A percentile compares a stretch with the other conserved stretches of the same genome.
Conservation (phyloP, 371 early-diverging fungal genomes). For the Gilbertella persicaria region DNA sequence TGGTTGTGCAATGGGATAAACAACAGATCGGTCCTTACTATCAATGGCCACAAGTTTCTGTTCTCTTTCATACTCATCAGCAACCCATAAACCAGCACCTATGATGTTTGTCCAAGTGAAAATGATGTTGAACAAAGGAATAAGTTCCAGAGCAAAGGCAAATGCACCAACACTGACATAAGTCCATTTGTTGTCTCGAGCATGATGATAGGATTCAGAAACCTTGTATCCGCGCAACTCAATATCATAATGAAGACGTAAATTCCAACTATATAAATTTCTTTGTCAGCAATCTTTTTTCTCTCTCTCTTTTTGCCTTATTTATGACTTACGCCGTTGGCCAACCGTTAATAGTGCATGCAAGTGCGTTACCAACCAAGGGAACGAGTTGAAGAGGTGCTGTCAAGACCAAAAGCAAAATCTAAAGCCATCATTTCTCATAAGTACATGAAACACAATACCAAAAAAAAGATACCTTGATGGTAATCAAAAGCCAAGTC, state of each 20-base stretch:
- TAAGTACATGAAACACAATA: neutral
- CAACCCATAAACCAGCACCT: slow-evolving; percentile 69
- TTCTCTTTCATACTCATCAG: slow-evolving; percentile 41
- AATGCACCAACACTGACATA: slow-evolving; percentile 55
- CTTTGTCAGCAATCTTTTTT: neutral
- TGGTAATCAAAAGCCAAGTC: slow-evolving; percentile 20
- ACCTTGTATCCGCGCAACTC: slow-evolving; percentile 43
- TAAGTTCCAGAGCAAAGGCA: slow-evolving; percentile 55
- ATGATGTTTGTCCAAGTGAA: slow-evolving; percentile 71
- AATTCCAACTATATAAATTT: slow-evolving; percentile 28
- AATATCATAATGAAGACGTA: slow-evolving; percentile 47
- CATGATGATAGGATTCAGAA: slow-evolving; percentile 28
- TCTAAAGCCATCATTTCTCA: slow-evolving; percentile 26
- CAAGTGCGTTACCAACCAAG: slow-evolving; percentile 42
- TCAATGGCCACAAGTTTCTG: neutral
- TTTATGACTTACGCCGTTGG: slow-evolving; percentile 30
- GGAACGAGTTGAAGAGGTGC: slow-evolving; percentile 56
- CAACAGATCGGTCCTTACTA: neutral
- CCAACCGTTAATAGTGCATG: slow-evolving; percentile 50
- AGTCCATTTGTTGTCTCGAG: slow-evolving; percentile 22
- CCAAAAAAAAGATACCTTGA: slow-evolving; percentile 16
- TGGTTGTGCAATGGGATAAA: slow-evolving; percentile 7
- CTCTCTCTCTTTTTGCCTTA: neutral
- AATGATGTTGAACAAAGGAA: slow-evolving; percentile 61
- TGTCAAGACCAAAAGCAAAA: slow-evolving; percentile 42